Evolutionary conservation across 495 filamentous ascomycete genomes (phyloP).

Genomic region (Penicillium crystallinum): DNA sequence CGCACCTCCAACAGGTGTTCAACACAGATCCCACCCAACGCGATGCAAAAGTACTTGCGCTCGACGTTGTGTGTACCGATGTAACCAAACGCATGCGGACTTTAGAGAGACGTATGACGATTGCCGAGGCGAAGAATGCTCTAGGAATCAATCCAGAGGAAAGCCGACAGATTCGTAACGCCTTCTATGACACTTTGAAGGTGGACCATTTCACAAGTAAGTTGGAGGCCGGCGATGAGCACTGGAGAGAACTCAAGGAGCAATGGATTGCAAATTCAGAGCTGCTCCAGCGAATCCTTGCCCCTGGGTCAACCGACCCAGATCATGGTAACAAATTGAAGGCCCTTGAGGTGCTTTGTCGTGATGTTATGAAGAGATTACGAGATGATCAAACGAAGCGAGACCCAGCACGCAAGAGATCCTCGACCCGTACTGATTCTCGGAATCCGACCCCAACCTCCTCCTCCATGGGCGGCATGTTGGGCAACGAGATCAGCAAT

Average conservation of each 20-base stretch:
- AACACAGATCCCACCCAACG: conserved; percentile 42
- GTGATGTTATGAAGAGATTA: conserved; percentile 71
- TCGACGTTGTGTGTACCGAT: conserved; percentile 77
- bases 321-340: conserved; percentile 53
- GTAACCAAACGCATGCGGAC: conserved; percentile 76
- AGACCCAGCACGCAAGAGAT: conserved; percentile 50
- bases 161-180: conserved; percentile 57
- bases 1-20: conserved; percentile 64
- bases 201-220: conserved; percentile 70
- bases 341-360: conserved; percentile 63
- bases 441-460: conserved; percentile 21
- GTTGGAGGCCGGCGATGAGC: conserved; percentile 62
- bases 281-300: conserved; percentile 53
- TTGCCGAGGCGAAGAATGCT: conserved; percentile 67
- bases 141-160: conserved; percentile 69
- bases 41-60: conserved; percentile 56
- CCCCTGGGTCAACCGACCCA: conserved; percentile 49
- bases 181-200: conserved; percentile 63
- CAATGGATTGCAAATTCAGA: conserved; percentile 59
- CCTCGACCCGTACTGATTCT: conserved; percentile 18
- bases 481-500: conserved; percentile 35
- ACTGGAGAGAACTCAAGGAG: conserved; percentile 65
- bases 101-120: conserved; percentile 55
- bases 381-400: conserved; percentile 60
- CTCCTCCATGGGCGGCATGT: conserved; percentile 21